Evolutionary conservation across 2,329 filamentous ascomycete species (phyloP), one percentile per base, ranked within the genome.

Genomic region (Clonostachys rhizophaga): DNA sequence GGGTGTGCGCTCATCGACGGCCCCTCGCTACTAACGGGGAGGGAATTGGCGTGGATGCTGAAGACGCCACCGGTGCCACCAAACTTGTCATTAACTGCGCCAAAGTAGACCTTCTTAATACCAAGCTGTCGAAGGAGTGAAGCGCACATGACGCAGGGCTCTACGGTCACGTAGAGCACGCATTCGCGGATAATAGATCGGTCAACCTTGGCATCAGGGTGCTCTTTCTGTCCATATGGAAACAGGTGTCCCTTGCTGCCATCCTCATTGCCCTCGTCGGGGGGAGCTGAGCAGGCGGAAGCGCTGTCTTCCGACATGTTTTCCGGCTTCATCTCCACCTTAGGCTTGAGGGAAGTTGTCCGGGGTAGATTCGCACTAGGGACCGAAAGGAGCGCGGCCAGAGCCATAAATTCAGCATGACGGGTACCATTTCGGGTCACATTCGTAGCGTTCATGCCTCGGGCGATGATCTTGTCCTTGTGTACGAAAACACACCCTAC

Each of bases 111-210:
- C 55, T 86, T 87, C 52, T 87, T 82, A 66, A 99, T 91, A 13
- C 84, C 81, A 54, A 95, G 86, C 67, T 99, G 95, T 45, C 91
- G 83, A 44, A 99, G 78, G 46, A 95, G 83, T 7, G 91, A 95
- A 12, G 94, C 94, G 63, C 94, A 99, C 94, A 99, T 99, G 70
- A 99, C 90, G 66, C 94, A 99, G 5, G 94, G 94, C 69, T 99
- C 95, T 46, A 99, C 92, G 0, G 94, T 99, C 43, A 99, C 94
- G 66, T 99, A 99, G 45, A 99, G 81, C 10, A 84, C 87, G 55
- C 78, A 78, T 53, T 91, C 81, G 37, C 73, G 74, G 55, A 97
- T 75, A 52, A 92, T 80, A 12, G 76, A 78, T 34, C 81, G 78
- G 46, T 86, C 78, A 54, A 94, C 78, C 45, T 75, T 76, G 18